A percentile compares a stretch with the other conserved stretches of the same genome.
phyloP scores from a whole-genome alignment of 2,329 filamentous ascomycete species.

The Didymella exigua region DNA sequence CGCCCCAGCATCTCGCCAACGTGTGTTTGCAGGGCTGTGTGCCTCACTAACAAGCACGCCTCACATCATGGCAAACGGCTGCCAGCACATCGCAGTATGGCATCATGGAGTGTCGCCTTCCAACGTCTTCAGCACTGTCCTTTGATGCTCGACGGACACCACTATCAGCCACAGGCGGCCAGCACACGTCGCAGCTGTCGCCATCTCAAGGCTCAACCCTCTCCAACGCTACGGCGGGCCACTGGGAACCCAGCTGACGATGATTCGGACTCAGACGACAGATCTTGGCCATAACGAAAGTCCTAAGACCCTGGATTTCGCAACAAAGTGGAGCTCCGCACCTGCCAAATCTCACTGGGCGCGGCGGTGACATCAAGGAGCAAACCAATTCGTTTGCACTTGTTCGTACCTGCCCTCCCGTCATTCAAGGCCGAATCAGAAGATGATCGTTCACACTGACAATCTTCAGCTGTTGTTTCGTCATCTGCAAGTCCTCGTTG shows the following conservation, averaged over 20 bases:
- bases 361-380: slow-evolving; percentile 3
- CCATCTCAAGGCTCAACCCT: slow-evolving; percentile 7
- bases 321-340: slow-evolving; percentile 20
- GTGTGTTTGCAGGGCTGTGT: slow-evolving; percentile 32
- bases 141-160: slow-evolving; percentile 19
- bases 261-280: slow-evolving; percentile 9
- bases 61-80: slow-evolving; percentile 24
- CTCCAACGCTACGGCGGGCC: slow-evolving; percentile 28
- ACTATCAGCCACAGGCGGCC: slow-evolving; percentile 28
- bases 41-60: slow-evolving; percentile 26
- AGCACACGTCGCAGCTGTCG: slow-evolving; percentile 19
- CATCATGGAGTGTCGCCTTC: slow-evolving; percentile 22
- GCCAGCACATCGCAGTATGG: slow-evolving; percentile 34
- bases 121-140: slow-evolving; percentile 17
- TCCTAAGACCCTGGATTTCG: slow-evolving; percentile 15
- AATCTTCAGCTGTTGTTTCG: slow-evolving; percentile 21
- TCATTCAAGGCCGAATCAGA: not conserved
- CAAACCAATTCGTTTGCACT: slow-evolving; percentile 4
- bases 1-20: slow-evolving; percentile 6
- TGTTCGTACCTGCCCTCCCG: not conserved
- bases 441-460: slow-evolving; percentile 13
- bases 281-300: slow-evolving; percentile 18
- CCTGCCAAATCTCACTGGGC: slow-evolving; percentile 17
- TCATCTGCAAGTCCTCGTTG: slow-evolving; percentile 32
- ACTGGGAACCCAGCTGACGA: slow-evolving; percentile 30